Percentiles rank a stretch among this genome's conserved stretches.
Evolutionary conservation across 2,329 filamentous ascomycete genomes (phyloP).

Genomic region (Colletotrichum echinochloae): DNA sequence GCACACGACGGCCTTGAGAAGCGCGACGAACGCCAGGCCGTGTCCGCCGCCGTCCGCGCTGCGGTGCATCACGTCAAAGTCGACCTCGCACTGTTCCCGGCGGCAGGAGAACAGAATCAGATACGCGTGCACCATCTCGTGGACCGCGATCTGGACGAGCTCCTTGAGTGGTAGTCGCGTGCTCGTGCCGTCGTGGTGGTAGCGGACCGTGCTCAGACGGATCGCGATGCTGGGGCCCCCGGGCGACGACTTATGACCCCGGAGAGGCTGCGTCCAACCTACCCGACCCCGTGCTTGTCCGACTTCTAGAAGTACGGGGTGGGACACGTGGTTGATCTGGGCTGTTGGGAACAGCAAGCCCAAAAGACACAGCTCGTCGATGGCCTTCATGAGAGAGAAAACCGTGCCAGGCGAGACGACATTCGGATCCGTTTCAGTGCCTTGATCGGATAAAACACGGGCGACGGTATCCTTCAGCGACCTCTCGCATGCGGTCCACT

Average conservation of each 20-base stretch:
- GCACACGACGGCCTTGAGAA: constrained; percentile 29
- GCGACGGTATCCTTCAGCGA: constrained; percentile 21
- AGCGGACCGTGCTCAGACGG: constrained; percentile 37
- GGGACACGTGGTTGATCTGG: constrained; percentile 32
- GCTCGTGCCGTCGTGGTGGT: constrained; percentile 11
- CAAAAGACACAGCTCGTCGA: constrained; percentile 33
- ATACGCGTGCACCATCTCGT: constrained; percentile 43
- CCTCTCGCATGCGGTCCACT: constrained; percentile 27
- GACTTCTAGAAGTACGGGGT: constrained; percentile 32
- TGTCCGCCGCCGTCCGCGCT: constrained; percentile 29
- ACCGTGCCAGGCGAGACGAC: constrained; percentile 14
- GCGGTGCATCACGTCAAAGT: constrained; percentile 34
- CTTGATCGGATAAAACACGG: constrained; percentile 25
- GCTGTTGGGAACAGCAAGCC: constrained; percentile 30
- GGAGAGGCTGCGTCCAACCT: constrained; percentile 35
- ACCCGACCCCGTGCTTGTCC: constrained; percentile 31
- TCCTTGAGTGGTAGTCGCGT: constrained; percentile 44
- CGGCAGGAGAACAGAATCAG: constrained; percentile 33
- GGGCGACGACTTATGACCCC: constrained; percentile 11
- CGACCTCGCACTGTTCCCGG: constrained; percentile 20
- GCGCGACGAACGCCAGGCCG: constrained; percentile 34
- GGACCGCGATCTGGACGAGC: constrained; percentile 48
- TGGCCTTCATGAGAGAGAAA: constrained; percentile 32
- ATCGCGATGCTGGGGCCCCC: constrained; percentile 33
- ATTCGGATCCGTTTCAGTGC: constrained; percentile 18